Conservation (phyloP, 352 stramenopile genomes). For the Phytopythium cucurbitacearum region DNA sequence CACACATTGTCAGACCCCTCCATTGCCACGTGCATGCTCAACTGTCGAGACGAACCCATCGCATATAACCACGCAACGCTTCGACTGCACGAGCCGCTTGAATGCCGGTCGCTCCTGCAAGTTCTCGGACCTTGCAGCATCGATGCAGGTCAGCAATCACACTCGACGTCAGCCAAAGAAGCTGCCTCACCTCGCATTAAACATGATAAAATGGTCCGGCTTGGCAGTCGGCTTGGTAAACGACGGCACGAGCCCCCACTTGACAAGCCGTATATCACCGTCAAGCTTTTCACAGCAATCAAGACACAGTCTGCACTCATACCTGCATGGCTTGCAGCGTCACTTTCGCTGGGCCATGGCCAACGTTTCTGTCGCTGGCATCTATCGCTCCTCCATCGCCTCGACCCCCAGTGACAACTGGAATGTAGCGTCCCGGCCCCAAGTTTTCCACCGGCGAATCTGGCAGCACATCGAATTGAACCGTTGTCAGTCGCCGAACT, state of each 20-base stretch:
- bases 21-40: neutral
- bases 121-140: slow-evolving; percentile 49
- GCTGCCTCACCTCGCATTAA: slow-evolving; percentile 67
- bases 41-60: slow-evolving; percentile 44
- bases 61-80: slow-evolving; percentile 79
- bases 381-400: slow-evolving; percentile 1
- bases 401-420: slow-evolving; percentile 38
- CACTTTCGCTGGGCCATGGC: slow-evolving; percentile 1
- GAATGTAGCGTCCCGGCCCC: slow-evolving; percentile 59
- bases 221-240: slow-evolving; percentile 75
- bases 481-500: too few species aligned
- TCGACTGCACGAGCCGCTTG: slow-evolving; percentile 60
- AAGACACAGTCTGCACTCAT: slow-evolving; percentile 6
- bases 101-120: slow-evolving; percentile 70
- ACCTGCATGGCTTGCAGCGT: slow-evolving; percentile 66
- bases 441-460: slow-evolving; percentile 78
- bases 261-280: neutral
- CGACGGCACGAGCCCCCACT: slow-evolving; percentile 82
- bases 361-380: too few species aligned
- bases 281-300: neutral
- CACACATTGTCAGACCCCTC: neutral
- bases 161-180: neutral
- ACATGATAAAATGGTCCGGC: slow-evolving; percentile 84
- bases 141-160: neutral
- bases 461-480: slow-evolving; percentile 7